Conservation (phyloP, 176 grass and related monocot species). For the Oryza glaberrima region DNA sequence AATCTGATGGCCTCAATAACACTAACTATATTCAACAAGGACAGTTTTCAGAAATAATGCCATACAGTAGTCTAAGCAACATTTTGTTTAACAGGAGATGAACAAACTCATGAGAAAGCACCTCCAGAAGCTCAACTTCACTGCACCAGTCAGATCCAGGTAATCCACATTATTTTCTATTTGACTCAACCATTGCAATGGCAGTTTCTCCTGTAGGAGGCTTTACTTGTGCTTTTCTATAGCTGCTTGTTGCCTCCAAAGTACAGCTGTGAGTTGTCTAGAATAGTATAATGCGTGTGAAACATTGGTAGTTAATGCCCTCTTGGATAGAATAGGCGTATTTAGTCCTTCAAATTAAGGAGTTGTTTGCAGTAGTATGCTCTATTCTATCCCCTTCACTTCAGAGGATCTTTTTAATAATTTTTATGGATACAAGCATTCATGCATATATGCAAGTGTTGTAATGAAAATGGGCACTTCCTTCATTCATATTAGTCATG, state of each 20-base stretch:
- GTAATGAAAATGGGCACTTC: too few relatives aligned
- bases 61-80: conserved; percentile 1
- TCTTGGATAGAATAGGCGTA: too few relatives aligned
- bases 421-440: too few relatives aligned
- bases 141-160: too few relatives aligned
- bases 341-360: too few relatives aligned
- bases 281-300: conserved; percentile 39
- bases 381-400: too few relatives aligned
- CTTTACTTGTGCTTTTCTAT: conserved; percentile 59
- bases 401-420: too few relatives aligned
- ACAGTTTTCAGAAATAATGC: conserved; percentile 51
- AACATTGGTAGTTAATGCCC: conserved; percentile 27
- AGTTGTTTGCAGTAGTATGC: too few relatives aligned
- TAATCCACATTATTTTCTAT: not conserved
- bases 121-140: conserved; percentile 7
- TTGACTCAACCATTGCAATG: conserved; percentile 32
- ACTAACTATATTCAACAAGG: conserved; percentile 42
- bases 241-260: conserved; percentile 61
- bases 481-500: too few relatives aligned
- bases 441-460: too few relatives aligned
- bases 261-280: conserved; percentile 41
- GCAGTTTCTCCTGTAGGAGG: conserved; percentile 41
- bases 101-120: conserved; percentile 25
- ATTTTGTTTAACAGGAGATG: conserved; percentile 26
- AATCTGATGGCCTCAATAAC: too few relatives aligned